Conservation (phyloP, 2,329 filamentous ascomycete genomes). For the Myriosclerotinia duriaeana region DNA sequence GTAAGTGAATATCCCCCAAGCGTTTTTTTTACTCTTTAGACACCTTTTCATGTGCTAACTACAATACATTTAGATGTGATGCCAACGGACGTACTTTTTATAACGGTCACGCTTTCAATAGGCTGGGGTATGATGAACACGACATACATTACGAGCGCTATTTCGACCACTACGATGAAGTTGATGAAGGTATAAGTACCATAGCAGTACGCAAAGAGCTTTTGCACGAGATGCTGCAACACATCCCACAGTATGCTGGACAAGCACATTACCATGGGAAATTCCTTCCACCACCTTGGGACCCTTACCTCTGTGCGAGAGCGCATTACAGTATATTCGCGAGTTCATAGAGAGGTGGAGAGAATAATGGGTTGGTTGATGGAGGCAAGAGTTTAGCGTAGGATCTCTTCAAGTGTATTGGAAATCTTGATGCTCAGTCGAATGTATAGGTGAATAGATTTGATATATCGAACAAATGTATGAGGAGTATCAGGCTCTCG, state of each 20-base stretch:
- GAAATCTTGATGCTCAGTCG: too few relatives aligned
- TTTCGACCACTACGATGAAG: not conserved
- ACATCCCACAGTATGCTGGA: not conserved
- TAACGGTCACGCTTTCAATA: not conserved
- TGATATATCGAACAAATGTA: not conserved
- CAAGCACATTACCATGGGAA: not conserved
- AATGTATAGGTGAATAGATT: not conserved
- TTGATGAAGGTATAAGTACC: not conserved
- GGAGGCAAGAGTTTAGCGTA: not conserved
- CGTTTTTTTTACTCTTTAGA: not conserved
- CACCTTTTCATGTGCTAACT: not conserved
- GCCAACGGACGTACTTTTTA: not conserved
- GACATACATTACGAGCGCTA: not conserved
- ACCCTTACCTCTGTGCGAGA: not conserved
- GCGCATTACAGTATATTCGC: not conserved
- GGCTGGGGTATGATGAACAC: not conserved
- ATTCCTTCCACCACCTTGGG: not conserved
- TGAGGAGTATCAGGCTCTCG: not conserved
- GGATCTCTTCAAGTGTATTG: not conserved
- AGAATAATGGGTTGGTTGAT: not conserved
- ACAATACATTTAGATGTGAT: not conserved
- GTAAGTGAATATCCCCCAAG: not conserved
- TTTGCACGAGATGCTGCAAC: not conserved
- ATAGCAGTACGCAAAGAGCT: not conserved
- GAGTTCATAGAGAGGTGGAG: not conserved